Conservation (phyloP, 2,329 filamentous ascomycete species). For the Alternaria brassicicola region DNA sequence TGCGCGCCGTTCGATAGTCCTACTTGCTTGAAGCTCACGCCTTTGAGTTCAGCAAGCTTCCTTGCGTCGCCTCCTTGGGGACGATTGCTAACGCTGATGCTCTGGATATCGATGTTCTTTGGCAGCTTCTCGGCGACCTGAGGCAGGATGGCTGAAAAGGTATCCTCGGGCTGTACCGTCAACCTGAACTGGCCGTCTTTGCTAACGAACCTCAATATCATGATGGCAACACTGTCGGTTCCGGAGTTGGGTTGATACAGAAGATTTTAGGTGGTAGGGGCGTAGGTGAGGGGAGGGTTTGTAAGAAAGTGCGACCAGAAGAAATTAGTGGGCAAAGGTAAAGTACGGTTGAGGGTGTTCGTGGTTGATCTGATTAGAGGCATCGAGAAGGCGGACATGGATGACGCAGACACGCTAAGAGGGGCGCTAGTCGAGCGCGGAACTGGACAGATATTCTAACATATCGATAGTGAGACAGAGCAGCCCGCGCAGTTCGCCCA, state of each 20-base stretch:
- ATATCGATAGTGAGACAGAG: slow-evolving; percentile 17
- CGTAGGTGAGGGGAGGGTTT: neutral
- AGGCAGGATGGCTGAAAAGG: slow-evolving; percentile 66
- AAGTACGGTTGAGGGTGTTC: slow-evolving; percentile 18
- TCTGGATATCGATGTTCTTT: slow-evolving; percentile 59
- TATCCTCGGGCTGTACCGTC: slow-evolving; percentile 73
- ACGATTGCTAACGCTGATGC: slow-evolving; percentile 65
- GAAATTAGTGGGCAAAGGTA: neutral
- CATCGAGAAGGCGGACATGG: slow-evolving; percentile 1
- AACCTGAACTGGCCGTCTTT: slow-evolving; percentile 82
- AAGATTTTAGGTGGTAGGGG: neutral
- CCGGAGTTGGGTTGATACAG: neutral
- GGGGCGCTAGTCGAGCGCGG: slow-evolving; percentile 19
- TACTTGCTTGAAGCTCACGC: slow-evolving; percentile 63
- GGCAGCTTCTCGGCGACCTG: slow-evolving; percentile 67
- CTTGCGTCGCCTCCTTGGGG: slow-evolving; percentile 65
- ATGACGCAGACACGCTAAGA: slow-evolving; percentile 13
- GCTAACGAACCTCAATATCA: slow-evolving; percentile 66
- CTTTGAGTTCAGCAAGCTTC: slow-evolving; percentile 57
- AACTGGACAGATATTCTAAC: slow-evolving; percentile 35
- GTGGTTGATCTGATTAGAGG: slow-evolving; percentile 10
- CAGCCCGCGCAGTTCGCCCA: slow-evolving; percentile 4
- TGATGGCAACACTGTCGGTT: slow-evolving; percentile 46
- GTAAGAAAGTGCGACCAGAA: slow-evolving; percentile 1
- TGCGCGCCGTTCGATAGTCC: slow-evolving; percentile 80